A percentile compares a stretch with the other conserved stretches of the same genome.
These are phyloP conservation scores for Melaleuca quinquenervia DNA, from an alignment of 345 rosid genomes.

Conservation along the genomic window DNA sequence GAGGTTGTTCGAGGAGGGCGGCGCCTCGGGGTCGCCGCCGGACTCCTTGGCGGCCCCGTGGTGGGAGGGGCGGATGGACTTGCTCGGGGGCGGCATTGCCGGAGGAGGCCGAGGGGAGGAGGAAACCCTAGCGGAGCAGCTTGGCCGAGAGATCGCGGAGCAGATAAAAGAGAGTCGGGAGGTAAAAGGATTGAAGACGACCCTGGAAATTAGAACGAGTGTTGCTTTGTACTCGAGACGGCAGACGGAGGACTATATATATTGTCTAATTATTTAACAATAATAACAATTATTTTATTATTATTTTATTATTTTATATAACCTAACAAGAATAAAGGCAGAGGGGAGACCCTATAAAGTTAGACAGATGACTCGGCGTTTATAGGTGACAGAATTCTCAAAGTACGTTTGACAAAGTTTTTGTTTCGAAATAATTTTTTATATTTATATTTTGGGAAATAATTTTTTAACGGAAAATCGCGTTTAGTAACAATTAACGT, in stretches of 20 bases:
- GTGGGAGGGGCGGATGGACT: constrained; percentile 5
- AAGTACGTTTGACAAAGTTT: too few relatives aligned
- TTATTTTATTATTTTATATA: too few relatives aligned
- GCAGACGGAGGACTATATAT: background rate
- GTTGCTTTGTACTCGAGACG: background rate
- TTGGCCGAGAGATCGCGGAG: background rate
- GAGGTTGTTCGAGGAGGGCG: constrained; percentile 60
- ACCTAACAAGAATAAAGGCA: too few relatives aligned
- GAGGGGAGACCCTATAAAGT: too few relatives aligned
- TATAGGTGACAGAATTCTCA: too few relatives aligned
- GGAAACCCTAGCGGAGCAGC: background rate
- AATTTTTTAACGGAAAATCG: too few relatives aligned
- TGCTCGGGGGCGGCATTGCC: constrained; percentile 30
- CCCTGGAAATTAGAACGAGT: background rate
- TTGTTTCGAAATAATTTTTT: too few relatives aligned
- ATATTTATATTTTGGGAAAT: too few relatives aligned
- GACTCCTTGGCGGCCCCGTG: constrained; percentile 8
- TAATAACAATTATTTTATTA: too few relatives aligned
- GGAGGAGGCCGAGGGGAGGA: background rate
- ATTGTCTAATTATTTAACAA: too few relatives aligned
- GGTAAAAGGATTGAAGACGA: background rate
- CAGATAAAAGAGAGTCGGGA: background rate
- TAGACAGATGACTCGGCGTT: too few relatives aligned
- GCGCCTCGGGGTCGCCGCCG: constrained; percentile 17
- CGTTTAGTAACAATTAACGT: too few relatives aligned